Evolutionary conservation across 108 stramenopile genomes (phyloP).

Genomic region (Nannochloropsis salina): DNA sequence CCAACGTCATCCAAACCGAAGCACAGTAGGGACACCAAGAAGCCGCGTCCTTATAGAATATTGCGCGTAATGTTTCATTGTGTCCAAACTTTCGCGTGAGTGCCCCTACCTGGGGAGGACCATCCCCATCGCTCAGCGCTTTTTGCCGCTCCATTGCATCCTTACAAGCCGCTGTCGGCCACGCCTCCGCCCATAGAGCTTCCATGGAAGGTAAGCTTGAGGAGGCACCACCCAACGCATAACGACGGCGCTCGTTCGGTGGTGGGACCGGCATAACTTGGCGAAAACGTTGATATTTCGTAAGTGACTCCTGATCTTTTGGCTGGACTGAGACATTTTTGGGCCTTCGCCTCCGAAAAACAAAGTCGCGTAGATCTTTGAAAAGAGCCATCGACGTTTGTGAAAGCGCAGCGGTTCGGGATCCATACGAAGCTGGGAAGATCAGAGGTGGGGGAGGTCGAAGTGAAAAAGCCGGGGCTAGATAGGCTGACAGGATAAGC

Average conservation of each 20-base stretch:
- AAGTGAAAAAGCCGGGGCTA: too few relatives aligned
- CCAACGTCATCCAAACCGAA: conserved; percentile 19
- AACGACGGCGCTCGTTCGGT: not conserved
- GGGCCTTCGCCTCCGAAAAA: not conserved
- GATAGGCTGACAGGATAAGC: too few relatives aligned
- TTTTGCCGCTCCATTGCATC: not conserved
- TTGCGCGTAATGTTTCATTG: not conserved
- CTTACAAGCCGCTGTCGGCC: not conserved
- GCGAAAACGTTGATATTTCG: not conserved
- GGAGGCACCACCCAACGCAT: not conserved
- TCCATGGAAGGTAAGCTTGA: not conserved
- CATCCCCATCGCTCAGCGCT: not conserved
- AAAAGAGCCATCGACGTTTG: not conserved
- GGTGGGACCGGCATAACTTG: not conserved
- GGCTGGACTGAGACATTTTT: not conserved
- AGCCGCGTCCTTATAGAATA: conserved; percentile 6
- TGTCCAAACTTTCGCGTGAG: not conserved
- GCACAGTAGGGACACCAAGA: conserved; percentile 17
- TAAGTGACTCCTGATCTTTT: not conserved
- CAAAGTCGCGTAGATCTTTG: not conserved
- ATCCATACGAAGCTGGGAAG: too few relatives aligned
- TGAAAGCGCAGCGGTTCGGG: not conserved
- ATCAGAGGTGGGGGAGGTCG: too few relatives aligned
- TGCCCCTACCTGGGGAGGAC: not conserved
- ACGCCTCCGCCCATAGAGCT: not conserved